Evolutionary conservation across 148 eudicot species (phyloP).

Genomic region (Amaranthus palmeri): DNA sequence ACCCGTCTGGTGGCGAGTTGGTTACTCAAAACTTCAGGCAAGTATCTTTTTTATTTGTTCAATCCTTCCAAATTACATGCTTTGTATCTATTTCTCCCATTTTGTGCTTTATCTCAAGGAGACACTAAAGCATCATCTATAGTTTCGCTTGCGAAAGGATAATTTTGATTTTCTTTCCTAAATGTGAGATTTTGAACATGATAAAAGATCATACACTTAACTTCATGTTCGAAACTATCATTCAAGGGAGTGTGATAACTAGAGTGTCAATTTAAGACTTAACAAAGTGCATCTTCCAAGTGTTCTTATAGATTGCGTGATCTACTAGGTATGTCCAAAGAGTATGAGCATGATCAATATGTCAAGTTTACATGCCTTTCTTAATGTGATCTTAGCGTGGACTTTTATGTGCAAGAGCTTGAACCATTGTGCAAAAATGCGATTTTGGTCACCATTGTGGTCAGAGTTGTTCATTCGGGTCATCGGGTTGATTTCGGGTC

Average conservation of each 20-base stretch:
- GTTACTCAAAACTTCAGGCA: constrained; percentile 95
- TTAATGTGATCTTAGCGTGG: no score
- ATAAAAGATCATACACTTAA: neutral
- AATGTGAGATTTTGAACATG: neutral
- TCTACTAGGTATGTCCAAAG: no score
- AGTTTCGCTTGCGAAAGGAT: neutral
- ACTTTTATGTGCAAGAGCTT: no score
- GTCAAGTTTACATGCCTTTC: no score
- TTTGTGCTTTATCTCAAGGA: neutral
- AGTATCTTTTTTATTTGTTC: constrained; percentile 10
- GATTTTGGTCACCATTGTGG: no score
- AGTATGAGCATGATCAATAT: no score
- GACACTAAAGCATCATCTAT: neutral
- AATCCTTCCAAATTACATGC: neutral
- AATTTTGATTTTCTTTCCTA: neutral
- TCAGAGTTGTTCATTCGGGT: no score
- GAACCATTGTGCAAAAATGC: no score
- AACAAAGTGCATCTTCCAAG: no score
- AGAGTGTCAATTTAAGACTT: no score
- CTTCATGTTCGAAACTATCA: neutral
- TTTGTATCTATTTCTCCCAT: neutral
- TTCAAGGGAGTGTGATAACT: neutral
- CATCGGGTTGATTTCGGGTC: no score
- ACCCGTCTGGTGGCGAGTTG: constrained; percentile 99
- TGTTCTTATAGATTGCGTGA: no score